Base-by-base conservation (phyloP, 768 basidiomycete genomes). In the Roridomyces roridus region DNA sequence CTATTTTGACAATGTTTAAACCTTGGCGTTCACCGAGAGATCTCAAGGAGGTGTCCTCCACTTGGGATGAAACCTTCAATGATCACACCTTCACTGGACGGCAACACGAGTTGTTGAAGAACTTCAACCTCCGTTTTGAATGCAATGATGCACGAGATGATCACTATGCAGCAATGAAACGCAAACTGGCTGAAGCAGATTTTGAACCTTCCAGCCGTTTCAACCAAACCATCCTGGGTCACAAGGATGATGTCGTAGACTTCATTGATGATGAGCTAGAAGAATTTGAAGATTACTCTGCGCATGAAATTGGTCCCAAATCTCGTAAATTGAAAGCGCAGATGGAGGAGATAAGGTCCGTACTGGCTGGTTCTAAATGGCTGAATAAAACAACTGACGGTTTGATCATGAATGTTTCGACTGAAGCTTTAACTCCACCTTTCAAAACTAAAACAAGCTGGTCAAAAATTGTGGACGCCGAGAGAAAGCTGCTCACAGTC, bases 71-170 rank as follows among this genome's bases (percentile, higher is more conserved):
- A 25, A 47, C 61, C 1, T 67, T 66, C 42, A 12, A 18, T n/a
- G 31, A 21, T 2, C 44, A 66, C 43, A 17, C 46, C 3, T 66
- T 71, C 39, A 56, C 61, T 2, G 10, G 20, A 1, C 20, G 45
- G 24, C 58, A 68, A n/a, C 9, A 4, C 4, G 11, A 61, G 20
- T 24, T 72, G 4, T 67, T 73, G 60, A n/a, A 37, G 2, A 65
- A 71, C 29, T 63, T 72, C 41, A 64, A 69, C 37, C 3, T 74
- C 7, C 26, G 55, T 9, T 71, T 71, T 53, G 70, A 71, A 41
- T 74, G 72, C 44, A 36, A 60, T 9, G 70, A 72, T 61, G 72
- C 66, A 6, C 18, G 64, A 21, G 72, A 74, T 59, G 69, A 74
- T 57, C 69, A 65, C 42, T 50, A 55, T 31, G 57, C 58, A 11